phyloP scores from a whole-genome alignment of 768 basidiomycete genomes.

The Rhizopogon rudus region DNA sequence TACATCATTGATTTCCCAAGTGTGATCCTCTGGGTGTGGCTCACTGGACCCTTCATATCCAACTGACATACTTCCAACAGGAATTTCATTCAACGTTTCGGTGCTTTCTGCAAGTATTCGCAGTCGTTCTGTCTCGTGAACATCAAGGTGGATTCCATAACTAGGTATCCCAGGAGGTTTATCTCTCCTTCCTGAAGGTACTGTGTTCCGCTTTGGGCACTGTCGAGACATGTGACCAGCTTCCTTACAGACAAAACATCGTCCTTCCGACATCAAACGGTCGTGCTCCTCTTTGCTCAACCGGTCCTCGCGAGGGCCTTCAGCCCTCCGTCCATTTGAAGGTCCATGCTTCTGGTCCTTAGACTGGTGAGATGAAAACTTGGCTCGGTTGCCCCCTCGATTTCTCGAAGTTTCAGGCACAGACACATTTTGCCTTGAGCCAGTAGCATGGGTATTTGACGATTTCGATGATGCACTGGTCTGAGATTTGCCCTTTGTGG shows the following conservation, averaged over 20 bases:
- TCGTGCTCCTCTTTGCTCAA: not conserved
- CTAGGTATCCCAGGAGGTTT: not conserved
- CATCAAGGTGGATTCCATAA: too few species aligned
- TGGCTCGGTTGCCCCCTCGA: too few species aligned
- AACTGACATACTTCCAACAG: too few species aligned
- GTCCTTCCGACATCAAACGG: not conserved
- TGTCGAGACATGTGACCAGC: not conserved
- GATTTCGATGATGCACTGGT: not conserved
- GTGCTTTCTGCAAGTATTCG: too few species aligned
- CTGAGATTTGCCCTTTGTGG: not conserved
- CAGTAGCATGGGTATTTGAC: not conserved
- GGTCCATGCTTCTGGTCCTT: not conserved
- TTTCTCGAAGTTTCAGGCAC: too few species aligned
- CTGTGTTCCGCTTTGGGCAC: not conserved
- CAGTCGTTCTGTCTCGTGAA: too few species aligned
- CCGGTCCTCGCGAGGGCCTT: too few species aligned
- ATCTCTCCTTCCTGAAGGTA: not conserved
- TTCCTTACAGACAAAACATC: not conserved
- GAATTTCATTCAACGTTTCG: too few species aligned
- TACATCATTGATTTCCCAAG: not conserved
- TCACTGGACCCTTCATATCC: not conserved
- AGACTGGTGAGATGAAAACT: too few species aligned
- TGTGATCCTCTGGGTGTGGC: too few species aligned
- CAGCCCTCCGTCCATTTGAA: too few species aligned
- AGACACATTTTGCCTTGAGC: too few species aligned